Conservation (phyloP, 805 yeast genomes). For the Grigorovia transvaalensis region DNA sequence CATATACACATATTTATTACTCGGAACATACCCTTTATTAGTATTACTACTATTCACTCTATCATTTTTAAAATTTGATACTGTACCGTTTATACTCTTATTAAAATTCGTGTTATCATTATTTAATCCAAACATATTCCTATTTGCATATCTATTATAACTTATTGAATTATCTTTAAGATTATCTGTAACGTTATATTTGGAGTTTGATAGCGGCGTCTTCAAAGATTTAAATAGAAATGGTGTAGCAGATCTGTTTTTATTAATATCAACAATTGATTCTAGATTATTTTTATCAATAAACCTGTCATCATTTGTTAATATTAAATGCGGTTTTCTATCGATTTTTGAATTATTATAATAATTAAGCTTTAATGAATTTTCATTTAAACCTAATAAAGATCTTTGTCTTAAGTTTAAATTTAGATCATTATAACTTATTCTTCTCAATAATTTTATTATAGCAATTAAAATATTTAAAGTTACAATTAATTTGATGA, state of each 20-base stretch:
- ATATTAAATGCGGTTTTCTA: constrained; percentile 12
- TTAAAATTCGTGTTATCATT: background rate
- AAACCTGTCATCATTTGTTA: background rate
- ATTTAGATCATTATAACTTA: constrained; percentile 12
- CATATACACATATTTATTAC: constrained; percentile 27
- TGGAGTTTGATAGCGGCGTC: constrained; percentile 13
- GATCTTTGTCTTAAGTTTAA: constrained; percentile 26
- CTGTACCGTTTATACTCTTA: constrained; percentile 18
- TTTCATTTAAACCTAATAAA: constrained; percentile 26
- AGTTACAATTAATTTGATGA: constrained; percentile 19
- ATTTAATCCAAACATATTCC: constrained; percentile 14
- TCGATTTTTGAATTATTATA: background rate
- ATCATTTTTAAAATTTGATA: background rate
- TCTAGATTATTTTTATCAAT: background rate
- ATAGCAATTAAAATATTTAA: constrained; percentile 25
- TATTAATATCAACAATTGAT: background rate
- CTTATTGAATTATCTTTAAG: no score
- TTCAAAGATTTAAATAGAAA: constrained; percentile 22
- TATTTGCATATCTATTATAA: constrained; percentile 11
- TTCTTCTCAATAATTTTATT: constrained; percentile 25
- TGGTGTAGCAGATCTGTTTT: constrained; percentile 10
- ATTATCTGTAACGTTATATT: background rate
- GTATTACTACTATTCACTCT: background rate
- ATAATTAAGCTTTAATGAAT: background rate
- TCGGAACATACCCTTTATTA: constrained; percentile 24